phyloP scores from a whole-genome alignment of 2,329 filamentous ascomycete species.

The Trichoderma guizhouense region DNA sequence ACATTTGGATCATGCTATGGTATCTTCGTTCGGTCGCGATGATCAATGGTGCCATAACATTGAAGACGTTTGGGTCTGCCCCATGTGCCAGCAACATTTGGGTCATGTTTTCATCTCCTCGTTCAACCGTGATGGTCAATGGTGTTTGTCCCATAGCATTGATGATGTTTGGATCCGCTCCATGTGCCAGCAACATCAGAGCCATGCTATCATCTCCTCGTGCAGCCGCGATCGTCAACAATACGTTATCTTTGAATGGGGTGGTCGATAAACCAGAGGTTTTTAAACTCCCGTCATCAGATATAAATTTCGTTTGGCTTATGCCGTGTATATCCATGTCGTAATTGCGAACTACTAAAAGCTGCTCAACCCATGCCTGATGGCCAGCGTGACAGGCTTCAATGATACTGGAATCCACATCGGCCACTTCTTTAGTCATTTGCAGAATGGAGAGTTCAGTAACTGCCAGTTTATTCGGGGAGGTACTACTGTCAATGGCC shows the following conservation, averaged over 20 bases:
- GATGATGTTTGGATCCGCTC: background rate
- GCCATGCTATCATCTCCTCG: background rate
- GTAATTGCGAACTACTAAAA: background rate
- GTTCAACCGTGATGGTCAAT: background rate
- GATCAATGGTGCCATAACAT: background rate
- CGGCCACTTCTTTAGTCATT: background rate
- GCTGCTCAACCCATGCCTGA: background rate
- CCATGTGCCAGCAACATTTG: background rate
- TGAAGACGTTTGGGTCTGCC: background rate
- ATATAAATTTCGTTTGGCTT: background rate
- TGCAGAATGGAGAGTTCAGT: background rate
- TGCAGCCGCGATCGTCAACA: background rate
- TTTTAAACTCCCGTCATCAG: background rate
- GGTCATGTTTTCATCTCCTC: background rate
- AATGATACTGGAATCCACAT: background rate
- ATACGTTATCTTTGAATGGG: background rate
- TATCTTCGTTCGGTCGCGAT: background rate
- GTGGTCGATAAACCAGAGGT: too few relatives aligned
- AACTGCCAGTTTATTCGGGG: background rate
- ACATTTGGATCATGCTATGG: background rate
- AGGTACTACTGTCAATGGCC: fast-evolving
- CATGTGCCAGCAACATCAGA: background rate
- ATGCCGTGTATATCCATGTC: background rate
- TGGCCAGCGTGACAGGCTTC: background rate
- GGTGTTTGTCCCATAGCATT: background rate